phyloP scores from a whole-genome alignment of 768 basidiomycete genomes.

The Gloeopeniophorella convolvens region DNA sequence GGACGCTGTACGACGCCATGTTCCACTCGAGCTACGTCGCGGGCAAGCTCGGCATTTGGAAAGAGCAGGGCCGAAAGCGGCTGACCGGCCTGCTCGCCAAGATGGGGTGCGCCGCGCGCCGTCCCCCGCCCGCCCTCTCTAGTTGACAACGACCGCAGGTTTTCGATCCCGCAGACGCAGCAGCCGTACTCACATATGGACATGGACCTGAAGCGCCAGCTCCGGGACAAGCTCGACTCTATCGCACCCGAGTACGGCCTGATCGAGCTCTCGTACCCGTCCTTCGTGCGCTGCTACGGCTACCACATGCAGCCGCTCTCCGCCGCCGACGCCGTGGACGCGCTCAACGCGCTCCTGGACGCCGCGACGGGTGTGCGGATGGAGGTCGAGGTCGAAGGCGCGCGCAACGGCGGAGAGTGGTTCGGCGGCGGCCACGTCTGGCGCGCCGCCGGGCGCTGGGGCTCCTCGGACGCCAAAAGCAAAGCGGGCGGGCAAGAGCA shows the following conservation, averaged over 20 bases:
- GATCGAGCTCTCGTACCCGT: constrained; percentile 87
- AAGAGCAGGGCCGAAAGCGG: constrained; percentile 83
- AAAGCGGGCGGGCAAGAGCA: constrained; percentile 10
- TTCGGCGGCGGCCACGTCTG: constrained; percentile 81
- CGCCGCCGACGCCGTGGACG: constrained; percentile 91
- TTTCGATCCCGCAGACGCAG: constrained; percentile 90
- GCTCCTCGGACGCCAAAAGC: constrained; percentile 16
- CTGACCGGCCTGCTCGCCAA: constrained; percentile 91
- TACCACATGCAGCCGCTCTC: constrained; percentile 84
- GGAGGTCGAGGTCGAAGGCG: constrained; percentile 85
- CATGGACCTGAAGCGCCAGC: constrained; percentile 78
- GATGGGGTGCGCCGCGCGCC: constrained; percentile 72
- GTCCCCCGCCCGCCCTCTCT: neutral
- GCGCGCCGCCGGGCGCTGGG: constrained; percentile 35
- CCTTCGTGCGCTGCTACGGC: constrained; percentile 88
- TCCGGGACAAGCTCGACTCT: constrained; percentile 76
- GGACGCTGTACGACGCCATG: constrained; percentile 98
- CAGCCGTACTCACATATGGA: constrained; percentile 96
- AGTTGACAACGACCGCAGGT: constrained; percentile 40
- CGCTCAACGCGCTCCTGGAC: constrained; percentile 78
- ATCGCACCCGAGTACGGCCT: constrained; percentile 95
- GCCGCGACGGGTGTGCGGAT: constrained; percentile 86
- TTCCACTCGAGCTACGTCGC: constrained; percentile 95
- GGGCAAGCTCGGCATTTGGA: constrained; percentile 93
- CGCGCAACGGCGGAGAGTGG: constrained; percentile 91